Evolutionary conservation across 2,329 filamentous ascomycete genomes (phyloP).

Genomic region (Bertia moriformis): DNA sequence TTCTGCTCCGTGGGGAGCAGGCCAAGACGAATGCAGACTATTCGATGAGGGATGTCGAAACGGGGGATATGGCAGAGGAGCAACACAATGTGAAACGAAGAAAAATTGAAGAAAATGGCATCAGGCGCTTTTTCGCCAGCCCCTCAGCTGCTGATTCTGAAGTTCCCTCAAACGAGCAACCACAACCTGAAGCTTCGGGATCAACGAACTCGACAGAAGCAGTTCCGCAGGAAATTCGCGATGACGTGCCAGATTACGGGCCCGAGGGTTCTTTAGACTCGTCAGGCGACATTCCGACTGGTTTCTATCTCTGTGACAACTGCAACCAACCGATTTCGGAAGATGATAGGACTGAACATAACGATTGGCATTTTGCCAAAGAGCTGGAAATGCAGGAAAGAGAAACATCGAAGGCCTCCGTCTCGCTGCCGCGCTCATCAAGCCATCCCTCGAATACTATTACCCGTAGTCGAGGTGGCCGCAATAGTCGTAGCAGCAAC

Average conservation of each 20-base stretch:
- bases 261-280: no score
- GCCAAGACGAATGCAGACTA: constrained; percentile 25
- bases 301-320: constrained; percentile 49
- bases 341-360: constrained; percentile 58
- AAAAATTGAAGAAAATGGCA: constrained; percentile 30
- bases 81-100: constrained; percentile 21
- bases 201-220: not conserved
- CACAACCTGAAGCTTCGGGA: not conserved
- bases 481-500: not conserved
- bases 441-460: no score
- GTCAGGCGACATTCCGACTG: constrained; percentile 10
- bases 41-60: constrained; percentile 10
- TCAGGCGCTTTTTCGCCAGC: constrained; percentile 42
- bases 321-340: constrained; percentile 38
- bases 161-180: constrained; percentile 7
- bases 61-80: constrained; percentile 13
- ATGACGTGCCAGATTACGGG: constrained; percentile 8
- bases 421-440: no score
- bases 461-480: not conserved
- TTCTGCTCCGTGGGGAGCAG: constrained; percentile 65
- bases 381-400: constrained; percentile 59
- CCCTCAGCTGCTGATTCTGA: constrained; percentile 14
- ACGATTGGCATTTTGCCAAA: constrained; percentile 89
- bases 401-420: no score
- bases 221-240: constrained; percentile 15